These are phyloP conservation scores for Lolium perenne DNA, from an alignment of 176 grass and related monocot species.

Conservation along the genomic window DNA sequence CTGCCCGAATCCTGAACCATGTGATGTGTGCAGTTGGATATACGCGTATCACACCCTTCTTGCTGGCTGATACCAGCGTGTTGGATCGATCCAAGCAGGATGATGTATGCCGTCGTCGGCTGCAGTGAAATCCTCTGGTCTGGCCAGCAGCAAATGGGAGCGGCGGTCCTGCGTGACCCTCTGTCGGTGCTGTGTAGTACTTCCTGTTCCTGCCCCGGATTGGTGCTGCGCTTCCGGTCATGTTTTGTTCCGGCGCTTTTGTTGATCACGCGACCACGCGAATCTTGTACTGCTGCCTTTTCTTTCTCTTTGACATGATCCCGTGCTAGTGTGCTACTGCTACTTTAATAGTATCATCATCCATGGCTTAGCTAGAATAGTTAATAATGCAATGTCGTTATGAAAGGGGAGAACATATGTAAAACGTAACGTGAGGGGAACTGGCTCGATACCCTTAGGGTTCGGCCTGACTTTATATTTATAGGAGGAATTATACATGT, in stretches of 20 bases:
- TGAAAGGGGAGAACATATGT: not conserved
- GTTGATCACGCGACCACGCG: not conserved
- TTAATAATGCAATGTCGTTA: not conserved
- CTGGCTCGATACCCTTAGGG: too few relatives aligned
- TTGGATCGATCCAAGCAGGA: not conserved
- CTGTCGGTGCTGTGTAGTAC: conserved; percentile 8
- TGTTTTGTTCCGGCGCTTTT: not conserved
- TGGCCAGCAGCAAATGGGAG: not conserved
- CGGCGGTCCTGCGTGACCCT: not conserved
- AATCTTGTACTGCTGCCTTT: not conserved
- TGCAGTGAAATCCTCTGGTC: not conserved
- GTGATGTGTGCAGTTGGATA: not conserved
- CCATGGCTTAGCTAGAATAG: not conserved
- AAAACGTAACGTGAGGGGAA: not conserved
- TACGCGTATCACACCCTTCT: not conserved
- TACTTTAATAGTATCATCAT: not conserved
- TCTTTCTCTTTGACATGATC: not conserved
- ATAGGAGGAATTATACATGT: too few relatives aligned
- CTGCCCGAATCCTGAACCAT: not conserved
- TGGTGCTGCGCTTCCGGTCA: not conserved
- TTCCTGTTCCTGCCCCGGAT: not conserved
- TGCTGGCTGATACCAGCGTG: not conserved
- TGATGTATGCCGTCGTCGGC: not conserved
- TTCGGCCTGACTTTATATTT: too few relatives aligned
- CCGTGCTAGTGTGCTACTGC: not conserved